Evolutionary conservation across 139 green algal species (phyloP).

Genomic region (Asterochloris erici): DNA sequence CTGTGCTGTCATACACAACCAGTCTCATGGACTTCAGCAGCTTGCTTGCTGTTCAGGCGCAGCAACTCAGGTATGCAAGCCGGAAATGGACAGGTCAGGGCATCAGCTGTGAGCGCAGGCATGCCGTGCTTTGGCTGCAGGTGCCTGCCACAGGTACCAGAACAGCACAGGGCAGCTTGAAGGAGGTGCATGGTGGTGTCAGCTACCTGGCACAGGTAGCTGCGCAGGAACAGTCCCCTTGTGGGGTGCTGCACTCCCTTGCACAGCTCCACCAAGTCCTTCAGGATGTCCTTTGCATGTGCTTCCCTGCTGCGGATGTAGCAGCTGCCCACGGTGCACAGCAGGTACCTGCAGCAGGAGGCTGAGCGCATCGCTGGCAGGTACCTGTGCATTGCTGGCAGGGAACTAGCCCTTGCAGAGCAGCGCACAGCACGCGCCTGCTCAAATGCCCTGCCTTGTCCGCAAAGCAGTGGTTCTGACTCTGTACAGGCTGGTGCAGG

Average conservation of each 20-base stretch:
- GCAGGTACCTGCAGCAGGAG: slow-evolving; percentile 72
- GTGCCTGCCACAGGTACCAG: no score
- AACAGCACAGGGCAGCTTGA: background rate
- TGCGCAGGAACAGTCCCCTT: slow-evolving; percentile 92
- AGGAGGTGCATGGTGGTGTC: background rate
- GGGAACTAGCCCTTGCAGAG: background rate
- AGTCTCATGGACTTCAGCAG: no score
- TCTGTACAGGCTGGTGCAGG: no score
- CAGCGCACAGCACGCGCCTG: background rate
- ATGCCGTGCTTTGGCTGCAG: no score
- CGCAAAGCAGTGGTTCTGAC: no score
- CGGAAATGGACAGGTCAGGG: no score
- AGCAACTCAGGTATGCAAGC: no score
- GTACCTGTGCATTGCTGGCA: background rate
- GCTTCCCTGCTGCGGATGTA: slow-evolving; percentile 80
- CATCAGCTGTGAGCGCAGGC: no score
- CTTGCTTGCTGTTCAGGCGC: no score
- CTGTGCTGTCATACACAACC: no score
- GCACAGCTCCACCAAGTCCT: slow-evolving; percentile 96
- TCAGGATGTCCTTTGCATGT: slow-evolving; percentile 75
- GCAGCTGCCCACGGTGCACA: slow-evolving; percentile 86
- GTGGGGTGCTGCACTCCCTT: slow-evolving; percentile 97
- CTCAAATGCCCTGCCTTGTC: no score
- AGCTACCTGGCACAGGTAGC: slow-evolving; percentile 80
- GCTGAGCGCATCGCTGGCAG: no score